Evolutionary conservation across 1,284 basidiomycete species (phyloP).

Genomic region (Tausonia pullulans): DNA sequence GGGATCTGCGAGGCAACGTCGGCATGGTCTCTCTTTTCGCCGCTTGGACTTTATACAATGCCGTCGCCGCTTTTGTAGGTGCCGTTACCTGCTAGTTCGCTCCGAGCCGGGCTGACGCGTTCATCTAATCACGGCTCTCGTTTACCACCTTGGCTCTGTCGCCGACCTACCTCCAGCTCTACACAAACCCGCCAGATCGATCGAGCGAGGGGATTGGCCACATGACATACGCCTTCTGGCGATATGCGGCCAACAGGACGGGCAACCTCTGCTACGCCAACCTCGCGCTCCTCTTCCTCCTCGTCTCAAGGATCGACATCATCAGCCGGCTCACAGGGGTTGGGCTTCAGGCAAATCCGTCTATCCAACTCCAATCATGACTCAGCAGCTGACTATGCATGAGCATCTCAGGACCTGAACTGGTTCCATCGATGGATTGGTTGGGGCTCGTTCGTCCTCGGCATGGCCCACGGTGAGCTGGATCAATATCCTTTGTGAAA

Average conservation of each 20-base stretch:
- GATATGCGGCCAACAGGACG: not conserved
- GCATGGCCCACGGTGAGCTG: slow-evolving; percentile 1
- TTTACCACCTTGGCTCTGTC: not conserved
- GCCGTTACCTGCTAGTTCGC: no score
- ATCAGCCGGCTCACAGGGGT: slow-evolving; percentile 4
- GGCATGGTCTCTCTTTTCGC: slow-evolving; percentile 3
- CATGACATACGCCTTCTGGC: not conserved
- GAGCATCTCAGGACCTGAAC: slow-evolving; percentile 1
- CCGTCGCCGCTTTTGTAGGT: not conserved
- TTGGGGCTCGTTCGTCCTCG: slow-evolving; percentile 7
- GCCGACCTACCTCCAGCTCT: not conserved
- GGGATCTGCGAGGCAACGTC: slow-evolving; percentile 9
- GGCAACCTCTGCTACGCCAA: slow-evolving; percentile 7
- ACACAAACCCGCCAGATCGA: not conserved
- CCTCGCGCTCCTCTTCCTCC: slow-evolving; percentile 5
- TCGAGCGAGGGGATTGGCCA: not conserved
- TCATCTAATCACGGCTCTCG: not conserved
- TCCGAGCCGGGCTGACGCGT: not conserved
- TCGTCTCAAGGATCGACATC: not conserved
- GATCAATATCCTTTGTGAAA: not conserved
- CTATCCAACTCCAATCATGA: not conserved
- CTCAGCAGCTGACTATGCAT: not conserved
- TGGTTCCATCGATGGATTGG: slow-evolving; percentile 14
- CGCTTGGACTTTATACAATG: not conserved
- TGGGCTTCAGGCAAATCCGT: not conserved